These are phyloP conservation scores for Rhodotorula sp. DNA, from an alignment of 1,284 basidiomycete species.

Conservation along the genomic window DNA sequence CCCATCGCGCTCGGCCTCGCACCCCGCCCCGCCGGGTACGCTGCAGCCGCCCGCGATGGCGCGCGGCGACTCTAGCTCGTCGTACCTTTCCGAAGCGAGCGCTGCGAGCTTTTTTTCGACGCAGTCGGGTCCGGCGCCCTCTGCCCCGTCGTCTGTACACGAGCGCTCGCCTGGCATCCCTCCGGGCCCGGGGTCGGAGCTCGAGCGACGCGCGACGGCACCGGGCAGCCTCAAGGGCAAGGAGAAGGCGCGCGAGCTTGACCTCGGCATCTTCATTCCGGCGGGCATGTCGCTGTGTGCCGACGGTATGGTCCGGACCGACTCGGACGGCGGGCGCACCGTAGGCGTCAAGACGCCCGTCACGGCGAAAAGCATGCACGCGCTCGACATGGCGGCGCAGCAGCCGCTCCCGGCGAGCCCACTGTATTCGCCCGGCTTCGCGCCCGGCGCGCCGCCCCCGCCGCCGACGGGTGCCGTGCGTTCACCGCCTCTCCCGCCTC, in stretches of 20 bases:
- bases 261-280: constrained; percentile 14
- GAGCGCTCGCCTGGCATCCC: neutral
- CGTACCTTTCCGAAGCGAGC: constrained; percentile 1
- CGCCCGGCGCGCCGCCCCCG: neutral
- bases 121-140: neutral
- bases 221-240: neutral
- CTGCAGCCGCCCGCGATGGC: constrained; percentile 8
- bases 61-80: constrained; percentile 13
- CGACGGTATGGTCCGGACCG: constrained; percentile 1
- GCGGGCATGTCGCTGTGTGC: neutral
- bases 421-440: neutral
- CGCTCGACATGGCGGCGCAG: neutral
- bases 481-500: constrained; percentile 3
- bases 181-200: too few species aligned
- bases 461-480: neutral
- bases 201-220: neutral
- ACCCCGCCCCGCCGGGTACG: neutral
- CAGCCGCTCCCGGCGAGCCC: neutral
- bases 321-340: constrained; percentile 8
- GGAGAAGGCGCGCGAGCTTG: constrained; percentile 21
- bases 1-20: neutral
- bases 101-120: constrained; percentile 13
- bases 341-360: constrained; percentile 3
- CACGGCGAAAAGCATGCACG: neutral
- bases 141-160: neutral